Conservation (phyloP, 1,284 basidiomycete species). For the Ceratobasidium sp. region DNA sequence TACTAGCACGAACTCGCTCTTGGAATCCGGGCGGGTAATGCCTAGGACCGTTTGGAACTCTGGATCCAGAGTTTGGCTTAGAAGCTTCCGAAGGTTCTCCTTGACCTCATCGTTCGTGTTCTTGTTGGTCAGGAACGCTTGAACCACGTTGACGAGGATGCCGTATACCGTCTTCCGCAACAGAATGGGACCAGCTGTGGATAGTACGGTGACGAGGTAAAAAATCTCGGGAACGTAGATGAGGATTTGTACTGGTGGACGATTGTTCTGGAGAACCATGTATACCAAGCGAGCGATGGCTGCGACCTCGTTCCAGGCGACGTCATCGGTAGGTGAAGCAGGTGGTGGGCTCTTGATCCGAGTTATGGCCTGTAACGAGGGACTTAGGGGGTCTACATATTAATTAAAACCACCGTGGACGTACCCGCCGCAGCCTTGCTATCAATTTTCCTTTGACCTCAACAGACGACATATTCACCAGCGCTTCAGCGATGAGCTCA, state of each 20-base stretch:
- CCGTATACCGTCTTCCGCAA: conserved; percentile 85
- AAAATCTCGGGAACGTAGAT: conserved; percentile 85
- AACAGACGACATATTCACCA: conserved; percentile 79
- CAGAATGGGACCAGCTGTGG: conserved; percentile 75
- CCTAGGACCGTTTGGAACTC: conserved; percentile 80
- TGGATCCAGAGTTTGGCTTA: conserved; percentile 68
- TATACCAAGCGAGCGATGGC: conserved; percentile 78
- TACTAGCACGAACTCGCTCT: conserved; percentile 70
- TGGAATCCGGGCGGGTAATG: conserved; percentile 66
- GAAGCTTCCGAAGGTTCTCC: conserved; percentile 68
- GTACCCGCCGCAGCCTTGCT: conserved; percentile 79
- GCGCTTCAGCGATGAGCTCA: conserved; percentile 78
- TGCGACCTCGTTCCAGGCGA: conserved; percentile 86
- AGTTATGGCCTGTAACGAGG: conserved; percentile 67
- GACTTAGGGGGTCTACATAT: conserved; percentile 14
- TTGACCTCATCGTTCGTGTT: conserved; percentile 66
- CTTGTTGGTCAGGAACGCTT: conserved; percentile 72
- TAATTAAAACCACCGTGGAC: conserved; percentile 44
- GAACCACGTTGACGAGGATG: conserved; percentile 81
- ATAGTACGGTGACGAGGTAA: conserved; percentile 79
- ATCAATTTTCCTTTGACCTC: conserved; percentile 81
- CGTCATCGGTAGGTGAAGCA: conserved; percentile 71
- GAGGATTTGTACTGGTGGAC: conserved; percentile 72
- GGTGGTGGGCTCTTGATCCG: conserved; percentile 75
- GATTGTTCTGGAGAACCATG: conserved; percentile 74